A percentile compares a stretch with the other conserved stretches of the same genome.
Conservation (phyloP, 768 basidiomycete genomes). For the Lactifluus pinguis region DNA sequence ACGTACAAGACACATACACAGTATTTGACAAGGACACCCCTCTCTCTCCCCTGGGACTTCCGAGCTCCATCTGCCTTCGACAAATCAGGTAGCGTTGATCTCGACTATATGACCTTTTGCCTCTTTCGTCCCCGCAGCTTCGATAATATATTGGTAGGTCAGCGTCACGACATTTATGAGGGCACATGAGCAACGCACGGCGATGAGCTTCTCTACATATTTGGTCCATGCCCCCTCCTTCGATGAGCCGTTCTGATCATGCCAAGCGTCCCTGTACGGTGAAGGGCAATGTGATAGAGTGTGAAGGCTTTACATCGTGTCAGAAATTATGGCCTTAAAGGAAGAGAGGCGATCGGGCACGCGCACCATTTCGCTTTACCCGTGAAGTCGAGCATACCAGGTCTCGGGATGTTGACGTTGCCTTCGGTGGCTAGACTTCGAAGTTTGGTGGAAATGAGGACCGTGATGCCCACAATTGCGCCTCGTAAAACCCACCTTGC, state of each 20-base stretch:
- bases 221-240: slow-evolving; percentile 61
- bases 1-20: background rate
- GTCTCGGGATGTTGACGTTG: slow-evolving; percentile 53
- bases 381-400: slow-evolving; percentile 75
- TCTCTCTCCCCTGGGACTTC: background rate
- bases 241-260: slow-evolving; percentile 54
- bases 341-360: background rate
- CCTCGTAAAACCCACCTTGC: slow-evolving; percentile 50
- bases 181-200: slow-evolving; percentile 35
- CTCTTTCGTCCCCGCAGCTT: slow-evolving; percentile 39
- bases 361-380: slow-evolving; percentile 87
- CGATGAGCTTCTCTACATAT: slow-evolving; percentile 70
- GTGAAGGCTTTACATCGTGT: background rate
- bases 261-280: slow-evolving; percentile 76
- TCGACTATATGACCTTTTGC: slow-evolving; percentile 48
- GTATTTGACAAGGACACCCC: background rate
- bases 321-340: slow-evolving; percentile 3
- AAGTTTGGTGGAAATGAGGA: slow-evolving; percentile 4
- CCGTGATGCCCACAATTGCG: slow-evolving; percentile 7
- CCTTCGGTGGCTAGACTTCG: slow-evolving; percentile 56
- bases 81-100: slow-evolving; percentile 42
- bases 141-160: slow-evolving; percentile 26
- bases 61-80: background rate
- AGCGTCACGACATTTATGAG: slow-evolving; percentile 3
- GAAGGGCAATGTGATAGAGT: background rate